Evolutionary conservation across 306 rosid genomes (phyloP).

Genomic region (Vigna angularis): DNA sequence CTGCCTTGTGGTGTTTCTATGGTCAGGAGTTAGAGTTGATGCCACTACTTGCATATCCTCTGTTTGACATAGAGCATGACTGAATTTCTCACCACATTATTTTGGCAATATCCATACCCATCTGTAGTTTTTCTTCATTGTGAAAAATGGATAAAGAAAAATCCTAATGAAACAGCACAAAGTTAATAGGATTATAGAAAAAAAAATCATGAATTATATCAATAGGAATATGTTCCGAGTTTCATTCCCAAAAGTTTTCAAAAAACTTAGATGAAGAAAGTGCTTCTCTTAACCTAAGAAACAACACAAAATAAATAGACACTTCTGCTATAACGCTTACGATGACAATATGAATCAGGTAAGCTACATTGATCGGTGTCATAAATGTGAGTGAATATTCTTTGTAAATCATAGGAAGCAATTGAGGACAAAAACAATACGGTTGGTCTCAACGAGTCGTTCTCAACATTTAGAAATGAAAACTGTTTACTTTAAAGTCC

Average conservation of each 20-base stretch:
- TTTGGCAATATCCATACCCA: not conserved
- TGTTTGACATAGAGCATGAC: too few relatives aligned
- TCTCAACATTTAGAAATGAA: not conserved
- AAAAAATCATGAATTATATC: too few relatives aligned
- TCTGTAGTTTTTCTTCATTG: not conserved
- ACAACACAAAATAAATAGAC: not conserved
- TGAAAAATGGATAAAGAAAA: not conserved
- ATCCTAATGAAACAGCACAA: not conserved
- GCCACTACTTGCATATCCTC: too few relatives aligned
- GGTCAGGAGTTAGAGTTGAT: too few relatives aligned
- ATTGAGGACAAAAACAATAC: constrained; percentile 15
- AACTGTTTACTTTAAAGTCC: constrained; percentile 8
- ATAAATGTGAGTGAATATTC: constrained; percentile 16
- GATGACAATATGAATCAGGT: not conserved
- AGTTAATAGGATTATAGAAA: too few relatives aligned
- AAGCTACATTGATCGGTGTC: not conserved
- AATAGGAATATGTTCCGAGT: too few relatives aligned
- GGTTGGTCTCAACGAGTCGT: constrained; percentile 1
- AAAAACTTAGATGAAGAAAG: not conserved
- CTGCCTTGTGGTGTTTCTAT: too few relatives aligned
- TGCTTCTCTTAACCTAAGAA: too few relatives aligned
- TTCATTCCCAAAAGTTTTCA: not conserved
- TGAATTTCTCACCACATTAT: too few relatives aligned
- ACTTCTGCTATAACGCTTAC: not conserved
- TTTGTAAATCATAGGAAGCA: not conserved